These are phyloP conservation scores for Apiotrichum sp. DNA, from an alignment of 1,284 basidiomycete species.

Conservation along the genomic window DNA sequence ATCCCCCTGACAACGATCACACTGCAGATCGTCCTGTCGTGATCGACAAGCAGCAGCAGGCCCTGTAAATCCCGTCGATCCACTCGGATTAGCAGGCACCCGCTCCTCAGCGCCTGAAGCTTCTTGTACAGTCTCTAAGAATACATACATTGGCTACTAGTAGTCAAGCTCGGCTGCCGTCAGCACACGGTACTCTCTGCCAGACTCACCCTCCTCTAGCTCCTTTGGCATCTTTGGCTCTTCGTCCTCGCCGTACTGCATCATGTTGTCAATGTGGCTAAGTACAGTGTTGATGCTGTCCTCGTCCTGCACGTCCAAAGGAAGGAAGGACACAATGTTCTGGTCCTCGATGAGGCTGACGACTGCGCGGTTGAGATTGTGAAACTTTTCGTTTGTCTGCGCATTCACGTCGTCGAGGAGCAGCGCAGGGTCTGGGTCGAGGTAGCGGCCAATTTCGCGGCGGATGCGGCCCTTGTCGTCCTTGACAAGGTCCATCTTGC, in stretches of 20 bases:
- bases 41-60: too few relatives aligned
- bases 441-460: slow-evolving; percentile 74
- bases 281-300: slow-evolving; percentile 86
- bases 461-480: slow-evolving; percentile 63
- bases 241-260: slow-evolving; percentile 94
- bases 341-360: slow-evolving; percentile 89
- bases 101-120: too few relatives aligned
- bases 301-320: slow-evolving; percentile 82
- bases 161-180: slow-evolving; percentile 16
- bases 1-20: too few relatives aligned
- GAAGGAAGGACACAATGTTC: slow-evolving; percentile 93
- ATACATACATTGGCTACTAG: slow-evolving; percentile 13
- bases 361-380: slow-evolving; percentile 87
- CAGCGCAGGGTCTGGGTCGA: slow-evolving; percentile 93
- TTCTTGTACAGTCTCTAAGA: neutral
- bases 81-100: too few relatives aligned
- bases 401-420: slow-evolving; percentile 63
- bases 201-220: slow-evolving; percentile 71
- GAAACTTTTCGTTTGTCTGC: slow-evolving; percentile 75
- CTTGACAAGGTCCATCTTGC: slow-evolving; percentile 98
- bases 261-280: slow-evolving; percentile 93
- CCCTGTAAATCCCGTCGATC: too few relatives aligned
- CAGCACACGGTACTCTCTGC: neutral
- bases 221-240: slow-evolving; percentile 80
- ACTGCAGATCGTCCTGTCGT: too few relatives aligned